phyloP scores from a whole-genome alignment of 2,329 filamentous ascomycete genomes.

The Aspergillus sp. region DNA sequence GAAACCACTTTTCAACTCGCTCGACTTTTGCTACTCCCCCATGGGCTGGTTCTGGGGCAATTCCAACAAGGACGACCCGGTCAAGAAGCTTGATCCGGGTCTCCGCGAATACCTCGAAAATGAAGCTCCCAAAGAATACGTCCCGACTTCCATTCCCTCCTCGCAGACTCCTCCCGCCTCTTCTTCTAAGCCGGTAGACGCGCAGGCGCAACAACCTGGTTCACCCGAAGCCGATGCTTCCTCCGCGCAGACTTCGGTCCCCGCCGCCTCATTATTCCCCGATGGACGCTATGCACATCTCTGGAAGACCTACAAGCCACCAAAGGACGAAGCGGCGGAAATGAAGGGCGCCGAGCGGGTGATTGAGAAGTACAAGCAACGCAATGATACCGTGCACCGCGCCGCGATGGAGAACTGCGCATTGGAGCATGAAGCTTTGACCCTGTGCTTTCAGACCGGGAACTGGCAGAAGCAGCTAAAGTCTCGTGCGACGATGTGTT shows the following conservation, averaged over 20 bases:
- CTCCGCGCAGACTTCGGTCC: conserved; percentile 32
- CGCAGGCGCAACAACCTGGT: conserved; percentile 22
- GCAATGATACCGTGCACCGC: conserved; percentile 72
- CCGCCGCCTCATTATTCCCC: conserved; percentile 58
- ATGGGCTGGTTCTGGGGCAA: conserved; percentile 65
- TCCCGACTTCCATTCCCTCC: conserved; percentile 28
- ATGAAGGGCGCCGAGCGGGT: conserved; percentile 80
- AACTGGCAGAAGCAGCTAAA: conserved; percentile 58
- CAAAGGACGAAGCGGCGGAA: conserved; percentile 66
- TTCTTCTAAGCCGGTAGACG: conserved; percentile 16
- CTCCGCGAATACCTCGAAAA: conserved; percentile 81
- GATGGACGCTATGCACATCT: conserved; percentile 79
- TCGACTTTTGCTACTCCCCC: background rate
- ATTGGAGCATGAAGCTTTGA: conserved; percentile 78
- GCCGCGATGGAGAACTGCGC: conserved; percentile 93
- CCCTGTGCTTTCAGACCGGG: conserved; percentile 76
- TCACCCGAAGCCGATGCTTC: conserved; percentile 23
- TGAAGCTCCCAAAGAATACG: conserved; percentile 74
- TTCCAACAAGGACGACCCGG: conserved; percentile 59
- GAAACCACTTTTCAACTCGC: too few relatives aligned
- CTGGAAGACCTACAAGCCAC: conserved; percentile 87
- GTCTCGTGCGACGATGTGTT: conserved; percentile 70
- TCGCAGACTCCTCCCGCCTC: conserved; percentile 13
- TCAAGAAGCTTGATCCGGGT: conserved; percentile 75
- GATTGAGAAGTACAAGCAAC: conserved; percentile 78